These are phyloP conservation scores for Phytophthora nicotianae DNA, from an alignment of 352 stramenopile species.

Conservation along the genomic window DNA sequence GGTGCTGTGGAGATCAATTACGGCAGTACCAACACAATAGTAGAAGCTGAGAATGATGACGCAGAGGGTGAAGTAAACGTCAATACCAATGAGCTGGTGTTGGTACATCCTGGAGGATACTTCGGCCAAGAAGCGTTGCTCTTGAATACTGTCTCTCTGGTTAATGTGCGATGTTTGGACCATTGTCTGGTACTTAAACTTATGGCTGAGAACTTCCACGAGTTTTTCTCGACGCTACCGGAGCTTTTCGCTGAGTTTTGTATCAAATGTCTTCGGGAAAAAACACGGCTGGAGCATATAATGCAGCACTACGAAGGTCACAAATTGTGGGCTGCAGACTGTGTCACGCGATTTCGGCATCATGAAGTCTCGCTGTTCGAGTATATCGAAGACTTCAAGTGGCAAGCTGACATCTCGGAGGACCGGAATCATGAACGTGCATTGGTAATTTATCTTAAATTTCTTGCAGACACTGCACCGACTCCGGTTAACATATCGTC, in stretches of 20 bases:
- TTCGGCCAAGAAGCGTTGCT: slow-evolving; percentile 77
- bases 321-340: slow-evolving; percentile 64
- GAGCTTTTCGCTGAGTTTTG: slow-evolving; percentile 74
- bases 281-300: slow-evolving; percentile 50
- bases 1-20: slow-evolving; percentile 49
- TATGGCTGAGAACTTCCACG: slow-evolving; percentile 42
- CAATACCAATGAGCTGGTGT: slow-evolving; percentile 31
- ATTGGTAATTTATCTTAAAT: slow-evolving; percentile 68
- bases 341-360: slow-evolving; percentile 45
- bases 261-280: slow-evolving; percentile 66
- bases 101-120: slow-evolving; percentile 57
- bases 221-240: slow-evolving; percentile 60
- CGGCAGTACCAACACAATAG: slow-evolving; percentile 14
- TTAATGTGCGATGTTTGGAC: slow-evolving; percentile 43
- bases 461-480: slow-evolving; percentile 43
- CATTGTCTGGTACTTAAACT: slow-evolving; percentile 59
- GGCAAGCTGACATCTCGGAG: slow-evolving; percentile 55
- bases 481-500: slow-evolving; percentile 42
- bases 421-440: slow-evolving; percentile 56
- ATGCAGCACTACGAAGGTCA: slow-evolving; percentile 75
- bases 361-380: slow-evolving; percentile 66
- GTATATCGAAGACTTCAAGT: slow-evolving; percentile 73
- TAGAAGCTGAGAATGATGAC: slow-evolving; percentile 9
- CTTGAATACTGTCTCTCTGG: slow-evolving; percentile 38
- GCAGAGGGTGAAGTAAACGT: background rate